Evolutionary conservation across 495 filamentous ascomycete species (phyloP).

Genomic region (Chaetomium cochliodes): DNA sequence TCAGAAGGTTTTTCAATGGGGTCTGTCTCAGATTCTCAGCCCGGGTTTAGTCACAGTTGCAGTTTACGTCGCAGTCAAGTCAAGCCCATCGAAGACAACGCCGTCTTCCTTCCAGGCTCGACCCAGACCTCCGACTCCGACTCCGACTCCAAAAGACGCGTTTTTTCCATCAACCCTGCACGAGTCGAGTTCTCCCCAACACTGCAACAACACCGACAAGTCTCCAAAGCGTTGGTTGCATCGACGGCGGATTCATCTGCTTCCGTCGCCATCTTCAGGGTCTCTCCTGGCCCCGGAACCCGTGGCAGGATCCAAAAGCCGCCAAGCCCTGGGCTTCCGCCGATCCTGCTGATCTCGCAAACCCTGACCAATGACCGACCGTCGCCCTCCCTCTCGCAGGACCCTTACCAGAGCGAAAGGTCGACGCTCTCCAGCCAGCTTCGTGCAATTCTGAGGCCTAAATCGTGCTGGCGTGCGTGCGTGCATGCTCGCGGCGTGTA

Average conservation of each 20-base stretch:
- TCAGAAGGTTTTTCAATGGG: too few relatives aligned
- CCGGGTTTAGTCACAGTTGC: too few relatives aligned
- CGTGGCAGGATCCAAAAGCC: neutral
- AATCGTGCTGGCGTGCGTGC: neutral
- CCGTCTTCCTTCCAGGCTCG: too few relatives aligned
- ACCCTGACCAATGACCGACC: neutral
- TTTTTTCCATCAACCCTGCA: neutral
- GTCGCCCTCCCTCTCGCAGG: slow-evolving; percentile 14
- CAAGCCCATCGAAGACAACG: too few relatives aligned
- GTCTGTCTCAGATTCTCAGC: too few relatives aligned
- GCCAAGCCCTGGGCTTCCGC: slow-evolving; percentile 16
- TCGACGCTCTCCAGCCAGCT: neutral
- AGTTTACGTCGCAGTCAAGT: too few relatives aligned
- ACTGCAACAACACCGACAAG: too few relatives aligned
- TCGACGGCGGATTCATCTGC: neutral
- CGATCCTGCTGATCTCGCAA: slow-evolving; percentile 20
- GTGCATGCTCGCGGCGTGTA: neutral
- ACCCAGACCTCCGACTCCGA: neutral
- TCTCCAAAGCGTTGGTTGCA: too few relatives aligned
- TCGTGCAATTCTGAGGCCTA: neutral
- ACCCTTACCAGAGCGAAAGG: slow-evolving; percentile 8
- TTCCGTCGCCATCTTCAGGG: slow-evolving; percentile 2
- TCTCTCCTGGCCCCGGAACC: slow-evolving; percentile 8
- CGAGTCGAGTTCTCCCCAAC: neutral
- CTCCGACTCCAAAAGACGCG: too few relatives aligned